Evolutionary conservation across 306 rosid species (phyloP).

Genomic region (Purshia tridentata): DNA sequence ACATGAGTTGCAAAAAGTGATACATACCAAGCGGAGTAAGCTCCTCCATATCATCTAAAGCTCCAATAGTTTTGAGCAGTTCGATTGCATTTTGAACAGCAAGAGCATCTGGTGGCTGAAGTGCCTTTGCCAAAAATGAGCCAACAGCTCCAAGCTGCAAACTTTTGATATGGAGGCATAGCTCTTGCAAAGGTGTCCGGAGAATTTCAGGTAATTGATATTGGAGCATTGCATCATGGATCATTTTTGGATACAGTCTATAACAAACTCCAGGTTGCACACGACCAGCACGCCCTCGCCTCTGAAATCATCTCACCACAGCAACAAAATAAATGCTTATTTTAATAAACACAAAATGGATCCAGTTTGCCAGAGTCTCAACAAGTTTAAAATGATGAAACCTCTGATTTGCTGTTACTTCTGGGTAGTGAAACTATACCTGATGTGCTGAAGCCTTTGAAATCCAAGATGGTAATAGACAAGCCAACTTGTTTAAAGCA

Average conservation of each 20-base stretch:
- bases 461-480: constrained; percentile 93
- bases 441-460: constrained; percentile 98
- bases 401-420: background rate
- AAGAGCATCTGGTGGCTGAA: constrained; percentile 95
- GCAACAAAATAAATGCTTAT: constrained; percentile 7
- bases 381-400: constrained; percentile 8
- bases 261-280: constrained; percentile 95
- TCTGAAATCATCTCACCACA: constrained; percentile 50
- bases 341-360: background rate
- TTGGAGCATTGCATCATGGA: constrained; percentile 82
- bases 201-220: constrained; percentile 95
- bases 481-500: constrained; percentile 91
- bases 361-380: background rate
- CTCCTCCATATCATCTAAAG: constrained; percentile 78
- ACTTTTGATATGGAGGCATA: constrained; percentile 91
- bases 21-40: constrained; percentile 87
- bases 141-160: constrained; percentile 91
- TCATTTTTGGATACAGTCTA: constrained; percentile 81
- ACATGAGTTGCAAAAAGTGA: constrained; percentile 25
- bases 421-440: constrained; percentile 47
- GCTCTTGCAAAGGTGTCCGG: constrained; percentile 94
- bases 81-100: constrained; percentile 93
- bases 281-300: constrained; percentile 98
- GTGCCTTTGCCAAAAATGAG: constrained; percentile 87
- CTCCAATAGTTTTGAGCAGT: constrained; percentile 91